Conservation (phyloP, 1,284 basidiomycete species). For the Irpex rosettiformis region DNA sequence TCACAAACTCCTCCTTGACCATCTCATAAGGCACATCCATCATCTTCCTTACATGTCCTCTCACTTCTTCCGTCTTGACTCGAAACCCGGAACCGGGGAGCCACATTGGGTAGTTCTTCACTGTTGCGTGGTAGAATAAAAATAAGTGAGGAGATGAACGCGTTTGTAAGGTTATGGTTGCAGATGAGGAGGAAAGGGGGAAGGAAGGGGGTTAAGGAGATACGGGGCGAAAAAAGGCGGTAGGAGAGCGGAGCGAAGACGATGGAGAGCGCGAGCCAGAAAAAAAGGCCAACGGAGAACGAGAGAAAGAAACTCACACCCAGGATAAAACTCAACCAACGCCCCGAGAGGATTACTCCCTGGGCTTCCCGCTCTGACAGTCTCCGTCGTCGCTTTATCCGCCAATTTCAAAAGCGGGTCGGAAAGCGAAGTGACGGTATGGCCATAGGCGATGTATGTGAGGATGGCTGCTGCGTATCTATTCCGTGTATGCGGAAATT, state of each 20-base stretch:
- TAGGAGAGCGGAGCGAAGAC: too few species aligned
- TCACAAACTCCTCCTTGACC: conserved; percentile 50
- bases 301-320: background rate
- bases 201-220: too few species aligned
- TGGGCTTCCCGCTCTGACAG: conserved; percentile 19
- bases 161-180: too few species aligned
- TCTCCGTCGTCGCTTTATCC: conserved; percentile 20
- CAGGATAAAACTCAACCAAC: conserved; percentile 45
- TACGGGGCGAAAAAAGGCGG: too few species aligned
- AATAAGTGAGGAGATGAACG: too few species aligned
- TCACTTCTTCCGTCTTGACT: conserved; percentile 40
- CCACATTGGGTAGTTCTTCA: conserved; percentile 51
- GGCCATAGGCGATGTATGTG: conserved; percentile 25
- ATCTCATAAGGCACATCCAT: conserved; percentile 51
- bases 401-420: conserved; percentile 21
- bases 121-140: conserved; percentile 14
- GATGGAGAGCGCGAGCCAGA: too few species aligned
- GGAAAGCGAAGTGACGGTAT: conserved; percentile 17
- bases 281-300: background rate
- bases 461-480: conserved; percentile 17
- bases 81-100: conserved; percentile 56
- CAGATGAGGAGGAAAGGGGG: too few species aligned
- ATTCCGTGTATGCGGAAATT: background rate
- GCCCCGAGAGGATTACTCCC: conserved; percentile 13
- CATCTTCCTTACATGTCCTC: conserved; percentile 32